Percentiles rank a stretch among this genome's conserved stretches.
phyloP scores from a whole-genome alignment of 495 filamentous ascomycete species.

The Massariosphaeria phaeospora region DNA sequence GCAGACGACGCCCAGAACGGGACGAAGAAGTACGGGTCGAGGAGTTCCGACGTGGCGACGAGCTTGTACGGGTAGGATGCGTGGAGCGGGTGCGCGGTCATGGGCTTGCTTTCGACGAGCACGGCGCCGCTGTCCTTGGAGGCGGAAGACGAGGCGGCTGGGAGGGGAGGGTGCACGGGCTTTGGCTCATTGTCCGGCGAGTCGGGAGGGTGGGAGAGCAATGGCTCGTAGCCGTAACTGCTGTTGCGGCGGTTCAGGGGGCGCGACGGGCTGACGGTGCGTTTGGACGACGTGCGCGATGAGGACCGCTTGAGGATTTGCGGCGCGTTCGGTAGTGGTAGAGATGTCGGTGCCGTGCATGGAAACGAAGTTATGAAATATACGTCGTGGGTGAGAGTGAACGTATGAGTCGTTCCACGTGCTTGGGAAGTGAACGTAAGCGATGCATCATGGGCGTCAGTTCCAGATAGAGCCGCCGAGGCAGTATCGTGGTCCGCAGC shows the following conservation, averaged over 20 bases:
- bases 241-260: constrained; percentile 16
- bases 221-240: constrained; percentile 26
- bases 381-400: constrained; percentile 36
- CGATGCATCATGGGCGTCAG: constrained; percentile 18
- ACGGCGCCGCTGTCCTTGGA: not conserved
- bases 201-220: constrained; percentile 26
- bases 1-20: not conserved
- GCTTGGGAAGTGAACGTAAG: constrained; percentile 34
- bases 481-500: not conserved
- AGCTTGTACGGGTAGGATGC: constrained; percentile 31
- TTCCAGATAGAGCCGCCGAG: not conserved
- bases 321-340: constrained; percentile 3
- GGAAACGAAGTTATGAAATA: constrained; percentile 39
- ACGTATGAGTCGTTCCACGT: constrained; percentile 8
- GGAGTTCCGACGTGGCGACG: constrained; percentile 27
- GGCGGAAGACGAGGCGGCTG: constrained; percentile 7
- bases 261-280: constrained; percentile 9
- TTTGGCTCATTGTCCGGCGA: constrained; percentile 9
- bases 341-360: constrained; percentile 30
- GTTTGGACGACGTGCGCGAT: constrained; percentile 19
- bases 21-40: constrained; percentile 20
- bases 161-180: constrained; percentile 3
- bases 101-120: not conserved
- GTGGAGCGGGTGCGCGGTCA: constrained; percentile 39
- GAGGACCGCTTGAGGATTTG: constrained; percentile 18